A percentile compares a stretch with the other conserved stretches of the same genome.
Conservation (phyloP, 768 basidiomycete species). For the Chalciporus chontae region DNA sequence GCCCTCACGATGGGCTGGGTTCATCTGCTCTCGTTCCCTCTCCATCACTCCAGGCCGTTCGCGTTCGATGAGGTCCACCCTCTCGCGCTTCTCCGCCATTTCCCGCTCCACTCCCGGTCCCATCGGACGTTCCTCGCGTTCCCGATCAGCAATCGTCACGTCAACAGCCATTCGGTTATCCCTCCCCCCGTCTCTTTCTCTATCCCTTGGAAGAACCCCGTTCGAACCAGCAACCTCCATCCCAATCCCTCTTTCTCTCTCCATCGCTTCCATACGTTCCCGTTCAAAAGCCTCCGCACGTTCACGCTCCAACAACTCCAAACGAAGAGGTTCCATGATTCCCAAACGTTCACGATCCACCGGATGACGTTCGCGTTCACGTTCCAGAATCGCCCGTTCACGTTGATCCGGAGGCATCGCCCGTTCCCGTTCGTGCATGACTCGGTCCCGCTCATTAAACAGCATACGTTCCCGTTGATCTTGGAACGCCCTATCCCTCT, state of each 20-base stretch:
- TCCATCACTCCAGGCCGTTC: constrained; percentile 15
- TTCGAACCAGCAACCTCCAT: constrained; percentile 11
- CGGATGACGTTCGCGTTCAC: constrained; percentile 5
- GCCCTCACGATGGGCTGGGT: constrained; percentile 14
- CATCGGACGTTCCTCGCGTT: constrained; percentile 19
- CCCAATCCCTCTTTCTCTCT: constrained; percentile 30
- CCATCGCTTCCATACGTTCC: constrained; percentile 26
- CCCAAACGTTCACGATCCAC: constrained; percentile 24
- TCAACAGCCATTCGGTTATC: constrained; percentile 20
- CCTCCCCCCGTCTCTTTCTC: constrained; percentile 22
- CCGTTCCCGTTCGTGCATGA: constrained; percentile 24
- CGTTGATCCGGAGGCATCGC: constrained; percentile 16
- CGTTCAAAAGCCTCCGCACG: constrained; percentile 30
- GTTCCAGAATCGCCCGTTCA: constrained; percentile 21
- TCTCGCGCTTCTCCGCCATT: constrained; percentile 22
- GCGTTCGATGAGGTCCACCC: constrained; percentile 26
- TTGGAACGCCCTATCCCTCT: constrained; percentile 17
- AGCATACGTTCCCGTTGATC: constrained; percentile 24
- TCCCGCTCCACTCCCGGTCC: constrained; percentile 23
- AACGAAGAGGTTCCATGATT: constrained; percentile 19
- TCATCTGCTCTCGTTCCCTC: constrained; percentile 17
- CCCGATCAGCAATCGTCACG: constrained; percentile 14
- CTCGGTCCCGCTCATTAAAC: constrained; percentile 22
- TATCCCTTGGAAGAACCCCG: constrained; percentile 16
- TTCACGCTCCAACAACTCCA: constrained; percentile 24